Percentiles rank a stretch among this genome's conserved stretches.
These are phyloP conservation scores for Thymus mandschuricus DNA, from an alignment of 257 asterid genomes.

Conservation along the genomic window DNA sequence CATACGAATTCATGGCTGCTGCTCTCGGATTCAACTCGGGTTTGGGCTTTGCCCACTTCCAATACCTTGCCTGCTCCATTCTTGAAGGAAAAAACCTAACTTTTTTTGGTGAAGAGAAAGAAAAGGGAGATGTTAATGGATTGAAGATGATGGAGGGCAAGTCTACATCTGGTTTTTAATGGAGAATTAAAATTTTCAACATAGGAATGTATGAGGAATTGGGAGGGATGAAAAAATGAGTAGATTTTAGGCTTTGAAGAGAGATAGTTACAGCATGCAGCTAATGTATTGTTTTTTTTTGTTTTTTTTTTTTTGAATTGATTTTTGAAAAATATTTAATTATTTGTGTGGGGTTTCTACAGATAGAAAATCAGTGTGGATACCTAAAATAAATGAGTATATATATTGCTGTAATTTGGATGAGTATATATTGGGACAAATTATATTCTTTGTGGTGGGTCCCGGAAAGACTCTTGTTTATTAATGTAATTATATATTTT, in stretches of 20 bases:
- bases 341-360: slow-evolving; percentile 37
- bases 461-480: background rate
- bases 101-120: background rate
- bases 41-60: slow-evolving; percentile 71
- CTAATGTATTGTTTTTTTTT: slow-evolving; percentile 39
- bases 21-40: slow-evolving; percentile 36
- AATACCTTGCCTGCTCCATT: slow-evolving; percentile 74
- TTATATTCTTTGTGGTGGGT: slow-evolving; percentile 26
- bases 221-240: slow-evolving; percentile 42
- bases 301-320: slow-evolving; percentile 36
- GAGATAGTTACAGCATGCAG: slow-evolving; percentile 60
- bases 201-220: slow-evolving; percentile 33
- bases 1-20: slow-evolving; percentile 30
- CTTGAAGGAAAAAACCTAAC: slow-evolving; percentile 10
- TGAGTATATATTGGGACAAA: no score
- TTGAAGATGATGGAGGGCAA: slow-evolving; percentile 22
- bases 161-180: slow-evolving; percentile 41
- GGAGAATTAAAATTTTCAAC: slow-evolving; percentile 26
- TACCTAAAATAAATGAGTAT: background rate
- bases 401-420: no score
- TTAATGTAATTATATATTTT: no score
- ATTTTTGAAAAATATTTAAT: no score
- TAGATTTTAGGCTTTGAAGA: slow-evolving; percentile 37
- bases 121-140: slow-evolving; percentile 6
- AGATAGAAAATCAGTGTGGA: slow-evolving; percentile 28